These are phyloP conservation scores for Ustilaginoidea virens DNA, from an alignment of 2,329 filamentous ascomycete species.

Conservation along the genomic window DNA sequence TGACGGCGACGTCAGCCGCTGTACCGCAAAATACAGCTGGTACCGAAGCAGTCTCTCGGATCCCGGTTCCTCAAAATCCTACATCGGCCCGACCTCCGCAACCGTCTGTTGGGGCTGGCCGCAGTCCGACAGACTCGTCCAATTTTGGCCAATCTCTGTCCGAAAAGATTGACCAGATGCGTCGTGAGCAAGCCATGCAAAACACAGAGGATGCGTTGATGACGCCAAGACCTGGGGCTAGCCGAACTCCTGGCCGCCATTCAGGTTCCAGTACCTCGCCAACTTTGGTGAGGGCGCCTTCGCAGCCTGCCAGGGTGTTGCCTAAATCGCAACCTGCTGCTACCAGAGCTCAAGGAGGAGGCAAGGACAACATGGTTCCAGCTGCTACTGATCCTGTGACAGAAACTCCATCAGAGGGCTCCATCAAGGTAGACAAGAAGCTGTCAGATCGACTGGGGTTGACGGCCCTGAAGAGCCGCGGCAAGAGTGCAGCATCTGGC, in stretches of 20 bases:
- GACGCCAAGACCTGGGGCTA: conserved; percentile 12
- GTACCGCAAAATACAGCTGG: conserved; percentile 2
- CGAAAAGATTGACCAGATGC: conserved; percentile 35
- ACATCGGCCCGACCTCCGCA: conserved; percentile 8
- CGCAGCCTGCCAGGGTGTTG: conserved; percentile 32
- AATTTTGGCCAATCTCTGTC: conserved; percentile 16
- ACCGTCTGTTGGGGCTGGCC: conserved; percentile 9
- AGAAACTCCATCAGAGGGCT: conserved; percentile 19
- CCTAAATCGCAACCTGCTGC: conserved; percentile 29
- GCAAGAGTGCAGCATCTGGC: conserved; percentile 49
- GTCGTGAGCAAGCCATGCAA: conserved; percentile 27
- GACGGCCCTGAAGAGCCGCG: conserved; percentile 42
- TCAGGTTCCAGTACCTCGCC: conserved; percentile 30
- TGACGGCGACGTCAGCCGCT: conserved; percentile 9
- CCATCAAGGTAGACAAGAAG: conserved; percentile 52
- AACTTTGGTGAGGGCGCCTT: conserved; percentile 36
- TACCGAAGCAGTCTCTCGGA: conserved; percentile 1
- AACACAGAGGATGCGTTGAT: conserved; percentile 12
- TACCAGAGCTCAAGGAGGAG: conserved; percentile 23
- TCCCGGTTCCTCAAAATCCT: background rate
- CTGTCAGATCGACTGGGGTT: conserved; percentile 59
- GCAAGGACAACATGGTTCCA: conserved; percentile 18
- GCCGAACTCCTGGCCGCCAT: conserved; percentile 27
- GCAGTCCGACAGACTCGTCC: conserved; percentile 8
- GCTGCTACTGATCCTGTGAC: conserved; percentile 8